A percentile compares a stretch with the other conserved stretches of the same genome.
These are phyloP conservation scores for Penicillium sp. DNA, from an alignment of 2,329 filamentous ascomycete species.

Conservation along the genomic window DNA sequence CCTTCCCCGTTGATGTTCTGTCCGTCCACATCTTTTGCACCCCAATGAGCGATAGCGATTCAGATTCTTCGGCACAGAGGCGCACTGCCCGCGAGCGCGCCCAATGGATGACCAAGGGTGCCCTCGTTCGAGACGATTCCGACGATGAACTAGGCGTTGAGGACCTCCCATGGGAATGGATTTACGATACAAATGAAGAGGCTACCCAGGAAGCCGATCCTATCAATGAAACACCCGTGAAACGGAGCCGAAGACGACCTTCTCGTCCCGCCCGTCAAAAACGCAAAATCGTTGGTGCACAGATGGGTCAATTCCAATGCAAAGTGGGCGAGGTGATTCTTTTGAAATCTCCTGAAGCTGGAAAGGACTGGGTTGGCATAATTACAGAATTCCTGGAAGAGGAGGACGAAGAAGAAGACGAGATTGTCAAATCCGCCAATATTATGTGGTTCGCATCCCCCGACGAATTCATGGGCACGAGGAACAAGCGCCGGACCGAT, in stretches of 20 bases:
- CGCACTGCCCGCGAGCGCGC: conserved; percentile 37
- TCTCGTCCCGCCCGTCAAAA: conserved; percentile 29
- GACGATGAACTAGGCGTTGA: conserved; percentile 80
- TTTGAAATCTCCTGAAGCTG: conserved; percentile 80
- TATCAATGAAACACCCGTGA: conserved; percentile 11
- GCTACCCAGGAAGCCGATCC: conserved; percentile 17
- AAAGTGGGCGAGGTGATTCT: conserved; percentile 78
- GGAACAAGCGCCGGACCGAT: conserved; percentile 77
- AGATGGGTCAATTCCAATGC: conserved; percentile 78
- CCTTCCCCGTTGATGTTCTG: conserved; percentile 5
- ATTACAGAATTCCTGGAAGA: conserved; percentile 77
- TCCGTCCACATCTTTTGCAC: not conserved
- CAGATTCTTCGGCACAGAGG: conserved; percentile 14
- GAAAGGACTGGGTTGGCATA: conserved; percentile 89
- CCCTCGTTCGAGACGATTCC: conserved; percentile 71
- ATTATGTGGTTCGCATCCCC: conserved; percentile 93
- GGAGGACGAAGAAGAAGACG: conserved; percentile 60
- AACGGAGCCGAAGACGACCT: conserved; percentile 30
- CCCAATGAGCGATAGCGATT: conserved; percentile 14
- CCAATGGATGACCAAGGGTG: conserved; percentile 57
- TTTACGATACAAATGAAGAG: conserved; percentile 52
- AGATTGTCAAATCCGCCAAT: conserved; percentile 66
- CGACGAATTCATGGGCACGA: conserved; percentile 82
- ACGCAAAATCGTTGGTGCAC: conserved; percentile 70
- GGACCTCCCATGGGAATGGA: conserved; percentile 75